Conservation (phyloP, 305 asterid species). For the Fraxinus dipetala region DNA sequence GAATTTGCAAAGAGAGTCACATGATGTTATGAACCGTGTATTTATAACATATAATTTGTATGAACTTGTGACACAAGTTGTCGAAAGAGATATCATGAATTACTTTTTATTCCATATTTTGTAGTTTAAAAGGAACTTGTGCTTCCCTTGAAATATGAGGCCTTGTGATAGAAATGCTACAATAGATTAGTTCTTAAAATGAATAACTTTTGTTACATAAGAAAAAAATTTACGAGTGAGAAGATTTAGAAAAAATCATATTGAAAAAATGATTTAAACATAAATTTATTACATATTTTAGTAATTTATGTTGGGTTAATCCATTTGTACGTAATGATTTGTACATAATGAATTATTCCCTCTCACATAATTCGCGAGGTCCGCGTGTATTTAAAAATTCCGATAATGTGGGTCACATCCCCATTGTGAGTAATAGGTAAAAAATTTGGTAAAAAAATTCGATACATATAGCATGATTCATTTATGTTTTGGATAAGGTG, state of each 20-base stretch:
- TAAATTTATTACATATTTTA: background rate
- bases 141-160: background rate
- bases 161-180: background rate
- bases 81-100: slow-evolving; percentile 21
- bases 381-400: too few species aligned
- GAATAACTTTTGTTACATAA: background rate
- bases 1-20: slow-evolving; percentile 6
- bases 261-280: background rate
- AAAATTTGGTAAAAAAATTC: too few species aligned
- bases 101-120: background rate
- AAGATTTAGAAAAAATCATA: background rate
- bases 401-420: too few species aligned
- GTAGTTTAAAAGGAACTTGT: background rate
- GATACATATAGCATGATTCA: too few species aligned
- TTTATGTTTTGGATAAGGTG: background rate
- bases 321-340: too few species aligned
- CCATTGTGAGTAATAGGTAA: too few species aligned
- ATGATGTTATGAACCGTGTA: slow-evolving; percentile 21
- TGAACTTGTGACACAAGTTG: background rate
- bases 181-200: background rate
- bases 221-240: background rate
- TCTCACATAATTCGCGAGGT: too few species aligned
- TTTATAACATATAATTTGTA: slow-evolving; percentile 10
- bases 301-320: background rate
- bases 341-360: too few species aligned